Base-by-base conservation (phyloP, 2,329 filamentous ascomycete genomes). In the Epichloe sibirici region DNA sequence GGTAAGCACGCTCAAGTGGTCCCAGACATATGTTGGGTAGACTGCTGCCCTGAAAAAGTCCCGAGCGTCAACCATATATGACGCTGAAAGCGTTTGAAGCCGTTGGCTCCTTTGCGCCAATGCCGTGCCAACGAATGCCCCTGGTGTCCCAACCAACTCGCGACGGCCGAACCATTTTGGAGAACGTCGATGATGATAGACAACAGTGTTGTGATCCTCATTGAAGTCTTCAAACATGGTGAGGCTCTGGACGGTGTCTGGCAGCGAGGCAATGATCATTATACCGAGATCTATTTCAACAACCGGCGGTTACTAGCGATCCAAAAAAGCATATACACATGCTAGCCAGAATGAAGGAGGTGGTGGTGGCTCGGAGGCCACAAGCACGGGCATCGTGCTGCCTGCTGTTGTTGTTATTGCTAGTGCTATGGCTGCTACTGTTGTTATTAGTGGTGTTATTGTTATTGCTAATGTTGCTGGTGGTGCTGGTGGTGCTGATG, bases 211-310 rank as follows among this genome's bases (percentile, higher is more conserved):
- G 23, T 46, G 13, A 21, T 46, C 45, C 17, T 35, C 45, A 35
- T 46, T 46, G 17, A 46, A 46, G 45, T 46, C 45, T n/a, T 46
- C 45, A 35, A 46, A 46, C 45, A 46, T 35, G 12, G 45, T 46
- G 25, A 46, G 17, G 25, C 45, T 46, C 15, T 35, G 25, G 25
- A 46, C 28, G 23, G 45, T 46, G 45, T 46, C 45, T 34, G 45
- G 45, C n/a, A 46, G 21, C 15, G 25, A 35, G 17, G 5, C 13
- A 9, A 13, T 5, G 5, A 46, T 31, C 45, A 46, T 11, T 13
- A n/a, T 34, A 25, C 12, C 12, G 23, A 46, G 45, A 9, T 31
- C 45, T 46, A 4, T 46, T 45, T 43, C 17, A 43, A 21, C n/a
- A 13, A 23, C 3, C 25, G 25, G 23, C 25, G 25, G 45, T 15